Evolutionary conservation across 106 monocot species (phyloP), one percentile per base, ranked within the genome.

Genomic region (Amphibolis antarctica): DNA sequence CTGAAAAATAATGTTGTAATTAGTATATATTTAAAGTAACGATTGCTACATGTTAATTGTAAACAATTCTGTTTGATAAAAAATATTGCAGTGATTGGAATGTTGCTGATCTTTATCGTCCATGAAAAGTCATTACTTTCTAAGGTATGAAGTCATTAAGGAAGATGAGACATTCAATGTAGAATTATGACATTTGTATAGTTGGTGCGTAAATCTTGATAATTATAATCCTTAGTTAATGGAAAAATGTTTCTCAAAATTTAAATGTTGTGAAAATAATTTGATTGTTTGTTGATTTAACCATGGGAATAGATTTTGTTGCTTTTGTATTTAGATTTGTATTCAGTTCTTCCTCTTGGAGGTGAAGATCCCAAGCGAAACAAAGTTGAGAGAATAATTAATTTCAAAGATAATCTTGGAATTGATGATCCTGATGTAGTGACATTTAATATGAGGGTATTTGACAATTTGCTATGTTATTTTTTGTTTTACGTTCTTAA

Each of bases 391-490:
- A 73, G 62, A 24, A 98, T 98, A 22, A 79, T 82, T 50, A 80
- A 85, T 69, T 98, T 98, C 66, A 98, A 98, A 81, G 67, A 76
- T 28, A 80, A 80, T 62, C 80, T 98, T 71, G 98, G 91, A 48
- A 85, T 98, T 50, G 98, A 98, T 69, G 98, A 98, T 72, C 80
- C 79, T 46, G 98, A 98, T 63, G 91, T 87, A 48, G 98, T 91
- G 45, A 79, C 91, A 58, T 87, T 79, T 69, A 90, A 98, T 68
- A 80, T 98, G 76, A 91, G 91, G 84, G 96, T 90, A 74, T 62
- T 52, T 28, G 44, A 30, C 10, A 44, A 14, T 22, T 23, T 21
- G 19, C 24, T 15, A 14, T 59, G 12, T 23, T 3, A 28, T 3
- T 42, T 62, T 53, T 27, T 31, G 31, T 49, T 63, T 21, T 10